Percentiles rank a stretch among this genome's conserved stretches.
Conservation (phyloP, 108 stramenopile species). For the Asterionellopsis glacialis region DNA sequence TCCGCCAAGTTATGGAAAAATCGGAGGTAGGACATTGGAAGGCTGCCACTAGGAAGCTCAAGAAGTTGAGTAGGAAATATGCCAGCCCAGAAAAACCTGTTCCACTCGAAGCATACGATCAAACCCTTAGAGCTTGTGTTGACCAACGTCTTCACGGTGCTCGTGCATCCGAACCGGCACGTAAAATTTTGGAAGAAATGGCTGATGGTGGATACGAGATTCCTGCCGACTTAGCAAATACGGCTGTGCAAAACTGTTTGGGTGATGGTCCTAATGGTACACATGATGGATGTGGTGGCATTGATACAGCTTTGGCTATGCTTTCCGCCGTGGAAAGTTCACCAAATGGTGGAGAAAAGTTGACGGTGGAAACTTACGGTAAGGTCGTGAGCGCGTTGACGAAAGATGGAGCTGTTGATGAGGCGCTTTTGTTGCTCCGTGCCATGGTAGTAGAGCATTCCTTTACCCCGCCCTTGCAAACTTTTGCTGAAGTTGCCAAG, state of each 20-base stretch:
- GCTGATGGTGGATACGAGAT: conserved; percentile 54
- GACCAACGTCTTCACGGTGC: conserved; percentile 77
- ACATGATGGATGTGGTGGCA: conserved; percentile 82
- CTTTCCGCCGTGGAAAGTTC: conserved; percentile 56
- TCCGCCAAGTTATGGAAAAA: conserved; percentile 43
- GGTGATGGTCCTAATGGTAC: conserved; percentile 62
- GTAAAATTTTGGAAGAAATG: conserved; percentile 83
- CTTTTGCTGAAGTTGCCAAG: conserved; percentile 69
- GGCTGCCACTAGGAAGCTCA: conserved; percentile 70
- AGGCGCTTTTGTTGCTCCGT: conserved; percentile 55
- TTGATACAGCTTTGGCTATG: conserved; percentile 84
- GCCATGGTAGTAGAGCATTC: conserved; percentile 70
- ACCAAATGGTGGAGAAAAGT: conserved; percentile 11
- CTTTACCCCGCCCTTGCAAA: conserved; percentile 60
- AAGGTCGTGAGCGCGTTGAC: conserved; percentile 50
- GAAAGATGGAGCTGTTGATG: conserved; percentile 52
- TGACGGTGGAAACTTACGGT: conserved; percentile 64
- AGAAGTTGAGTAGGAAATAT: conserved; percentile 34
- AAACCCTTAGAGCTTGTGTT: conserved; percentile 66
- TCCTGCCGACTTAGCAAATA: conserved; percentile 54
- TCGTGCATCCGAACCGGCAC: conserved; percentile 77
- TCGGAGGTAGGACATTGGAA: conserved; percentile 81
- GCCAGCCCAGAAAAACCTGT: conserved; percentile 40
- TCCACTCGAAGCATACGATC: conserved; percentile 51
- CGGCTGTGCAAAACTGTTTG: conserved; percentile 54